Percentiles rank a stretch among this genome's conserved stretches.
Conservation (phyloP, 2,329 filamentous ascomycete species). For the Fusarium anthophilum region DNA sequence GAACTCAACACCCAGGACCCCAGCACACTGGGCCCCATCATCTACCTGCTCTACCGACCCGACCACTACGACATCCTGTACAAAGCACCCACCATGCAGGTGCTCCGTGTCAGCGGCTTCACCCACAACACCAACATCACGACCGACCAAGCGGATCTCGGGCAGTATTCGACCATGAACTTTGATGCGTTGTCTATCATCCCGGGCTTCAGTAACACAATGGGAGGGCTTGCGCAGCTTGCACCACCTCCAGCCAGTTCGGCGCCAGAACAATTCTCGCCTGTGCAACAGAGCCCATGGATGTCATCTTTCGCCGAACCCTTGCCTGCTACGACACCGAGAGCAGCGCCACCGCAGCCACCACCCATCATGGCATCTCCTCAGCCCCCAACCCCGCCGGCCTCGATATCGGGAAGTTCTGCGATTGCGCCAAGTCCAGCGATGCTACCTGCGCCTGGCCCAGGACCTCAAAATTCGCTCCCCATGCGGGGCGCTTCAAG, state of each 20-base stretch:
- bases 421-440: constrained; percentile 27
- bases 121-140: constrained; percentile 56
- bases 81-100: constrained; percentile 61
- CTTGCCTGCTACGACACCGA: constrained; percentile 33
- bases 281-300: constrained; percentile 51
- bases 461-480: constrained; percentile 22
- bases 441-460: constrained; percentile 32
- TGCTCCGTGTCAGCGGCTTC: constrained; percentile 62
- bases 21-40: constrained; percentile 58
- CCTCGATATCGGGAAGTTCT: constrained; percentile 44
- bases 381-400: constrained; percentile 44
- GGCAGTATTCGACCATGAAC: constrained; percentile 54
- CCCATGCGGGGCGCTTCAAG: constrained; percentile 27
- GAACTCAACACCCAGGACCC: constrained; percentile 59
- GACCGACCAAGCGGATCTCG: constrained; percentile 51
- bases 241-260: constrained; percentile 45
- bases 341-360: constrained; percentile 35
- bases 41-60: constrained; percentile 71
- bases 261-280: constrained; percentile 46
- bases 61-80: constrained; percentile 97
- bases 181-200: constrained; percentile 58
- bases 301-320: constrained; percentile 46
- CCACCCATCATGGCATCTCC: constrained; percentile 47
- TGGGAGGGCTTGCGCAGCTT: constrained; percentile 47
- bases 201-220: constrained; percentile 52